phyloP scores from a whole-genome alignment of 139 green algal species.

The Asterochloris sp. region DNA sequence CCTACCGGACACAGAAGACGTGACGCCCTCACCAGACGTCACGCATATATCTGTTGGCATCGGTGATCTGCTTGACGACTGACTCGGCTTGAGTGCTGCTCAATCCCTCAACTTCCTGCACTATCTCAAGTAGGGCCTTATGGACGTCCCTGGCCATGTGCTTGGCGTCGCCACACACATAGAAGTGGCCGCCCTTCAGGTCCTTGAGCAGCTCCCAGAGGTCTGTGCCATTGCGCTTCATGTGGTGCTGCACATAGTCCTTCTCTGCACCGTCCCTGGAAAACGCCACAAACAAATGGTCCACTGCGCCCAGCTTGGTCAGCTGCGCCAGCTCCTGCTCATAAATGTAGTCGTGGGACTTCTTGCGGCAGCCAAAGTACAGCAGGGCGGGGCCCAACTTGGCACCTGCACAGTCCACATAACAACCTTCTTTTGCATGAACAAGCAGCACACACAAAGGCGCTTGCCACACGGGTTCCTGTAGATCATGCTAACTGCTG shows the following conservation, averaged over 20 bases:
- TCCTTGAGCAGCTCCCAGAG: constrained; percentile 7
- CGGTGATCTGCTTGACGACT: constrained; percentile 66
- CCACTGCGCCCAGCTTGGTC: constrained; percentile 54
- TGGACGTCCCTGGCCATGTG: constrained; percentile 97
- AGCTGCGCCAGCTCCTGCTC: constrained; percentile 68
- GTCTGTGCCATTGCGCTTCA: constrained; percentile 46
- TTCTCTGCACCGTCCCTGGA: constrained; percentile 55
- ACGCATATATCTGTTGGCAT: constrained; percentile 75
- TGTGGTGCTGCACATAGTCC: constrained; percentile 88
- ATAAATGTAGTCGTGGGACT: constrained; percentile 84
- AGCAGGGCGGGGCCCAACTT: constrained; percentile 70
- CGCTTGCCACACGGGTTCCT: too few relatives aligned
- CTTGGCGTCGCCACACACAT: constrained; percentile 96
- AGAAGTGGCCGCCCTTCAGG: constrained; percentile 60
- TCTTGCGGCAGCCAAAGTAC: constrained; percentile 87
- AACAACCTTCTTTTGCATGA: background rate
- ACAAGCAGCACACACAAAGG: too few relatives aligned
- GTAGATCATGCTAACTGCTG: too few relatives aligned
- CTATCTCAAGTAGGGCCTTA: constrained; percentile 57
- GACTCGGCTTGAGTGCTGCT: constrained; percentile 62
- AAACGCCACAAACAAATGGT: constrained; percentile 76
- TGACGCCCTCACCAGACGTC: constrained; percentile 82
- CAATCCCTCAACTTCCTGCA: constrained; percentile 34
- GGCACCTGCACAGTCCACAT: constrained; percentile 13
- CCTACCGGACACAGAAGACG: too few relatives aligned